These are phyloP conservation scores for Dionaea muscipula DNA, from an alignment of 179 eudicot genomes.

Conservation along the genomic window DNA sequence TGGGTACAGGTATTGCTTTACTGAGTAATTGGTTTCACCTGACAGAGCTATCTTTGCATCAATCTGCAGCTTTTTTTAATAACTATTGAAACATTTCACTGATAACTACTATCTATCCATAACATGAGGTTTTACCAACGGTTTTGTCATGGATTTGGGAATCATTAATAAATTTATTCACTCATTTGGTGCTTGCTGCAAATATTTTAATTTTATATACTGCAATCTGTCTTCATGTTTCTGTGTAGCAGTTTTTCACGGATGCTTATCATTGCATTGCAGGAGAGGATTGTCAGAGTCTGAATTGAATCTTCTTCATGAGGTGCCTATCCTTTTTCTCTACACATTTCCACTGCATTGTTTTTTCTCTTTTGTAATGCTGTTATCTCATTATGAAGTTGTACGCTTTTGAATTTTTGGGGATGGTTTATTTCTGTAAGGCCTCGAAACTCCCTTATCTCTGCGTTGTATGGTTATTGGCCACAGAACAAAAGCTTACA, in stretches of 20 bases:
- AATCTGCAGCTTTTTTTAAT: too few relatives aligned
- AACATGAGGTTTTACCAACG: too few relatives aligned
- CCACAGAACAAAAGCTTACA: slow-evolving; percentile 63
- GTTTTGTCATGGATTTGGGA: too few relatives aligned
- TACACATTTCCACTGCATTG: background rate
- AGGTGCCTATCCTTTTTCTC: slow-evolving; percentile 36
- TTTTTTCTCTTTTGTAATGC: background rate
- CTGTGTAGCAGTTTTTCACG: slow-evolving; percentile 1
- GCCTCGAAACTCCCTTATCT: background rate
- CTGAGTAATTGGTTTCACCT: background rate
- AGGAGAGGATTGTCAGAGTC: slow-evolving; percentile 93
- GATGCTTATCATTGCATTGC: slow-evolving; percentile 19
- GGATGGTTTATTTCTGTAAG: background rate
- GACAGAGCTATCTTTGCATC: background rate
- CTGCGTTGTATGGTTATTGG: background rate
- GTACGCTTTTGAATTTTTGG: too few relatives aligned
- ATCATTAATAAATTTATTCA: background rate
- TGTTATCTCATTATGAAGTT: background rate
- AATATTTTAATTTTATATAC: background rate
- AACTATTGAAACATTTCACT: too few relatives aligned
- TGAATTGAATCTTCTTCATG: slow-evolving; percentile 60
- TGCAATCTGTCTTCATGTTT: background rate
- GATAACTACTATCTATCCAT: too few relatives aligned
- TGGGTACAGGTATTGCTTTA: slow-evolving; percentile 64
- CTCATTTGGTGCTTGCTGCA: background rate